Conservation (phyloP, 2,329 filamentous ascomycete genomes). For the Onygenales sp. region DNA sequence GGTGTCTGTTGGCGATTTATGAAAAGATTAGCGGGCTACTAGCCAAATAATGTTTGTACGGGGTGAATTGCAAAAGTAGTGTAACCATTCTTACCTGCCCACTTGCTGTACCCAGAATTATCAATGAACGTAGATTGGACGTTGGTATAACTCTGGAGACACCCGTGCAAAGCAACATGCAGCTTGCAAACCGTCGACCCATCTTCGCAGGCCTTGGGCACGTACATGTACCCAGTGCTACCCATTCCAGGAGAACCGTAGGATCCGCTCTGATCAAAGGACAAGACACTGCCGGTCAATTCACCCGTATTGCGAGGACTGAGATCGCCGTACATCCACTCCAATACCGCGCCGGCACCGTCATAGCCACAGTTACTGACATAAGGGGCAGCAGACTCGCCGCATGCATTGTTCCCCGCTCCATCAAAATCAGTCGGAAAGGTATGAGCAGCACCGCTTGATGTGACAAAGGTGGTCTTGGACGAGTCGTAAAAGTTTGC, state of each 20-base stretch:
- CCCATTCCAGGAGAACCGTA: slow-evolving; percentile 12
- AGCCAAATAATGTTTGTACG: no score
- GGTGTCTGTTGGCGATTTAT: no score
- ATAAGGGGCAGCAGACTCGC: slow-evolving; percentile 7
- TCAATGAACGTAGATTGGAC: no score
- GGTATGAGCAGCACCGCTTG: slow-evolving; percentile 9
- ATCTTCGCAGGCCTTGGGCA: slow-evolving; percentile 7
- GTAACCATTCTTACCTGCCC: no score
- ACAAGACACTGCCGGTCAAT: slow-evolving; percentile 5
- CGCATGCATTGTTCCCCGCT: slow-evolving; percentile 10
- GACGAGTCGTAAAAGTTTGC: slow-evolving; percentile 5
- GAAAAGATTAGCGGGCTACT: no score
- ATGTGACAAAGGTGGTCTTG: slow-evolving; percentile 7
- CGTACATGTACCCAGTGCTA: slow-evolving; percentile 10
- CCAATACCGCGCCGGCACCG: slow-evolving; percentile 11
- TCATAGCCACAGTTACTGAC: slow-evolving; percentile 14
- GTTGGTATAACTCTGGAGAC: no score
- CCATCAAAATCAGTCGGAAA: slow-evolving; percentile 12
- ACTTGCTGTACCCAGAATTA: no score
- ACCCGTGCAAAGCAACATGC: no score
- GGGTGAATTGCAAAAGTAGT: no score
- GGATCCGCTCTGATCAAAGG: slow-evolving; percentile 9
- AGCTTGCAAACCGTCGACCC: slow-evolving; percentile 6
- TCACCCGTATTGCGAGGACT: slow-evolving; percentile 7
- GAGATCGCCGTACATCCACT: slow-evolving; percentile 10